Conservation (phyloP, 2,329 filamentous ascomycete genomes). For the Neopestalotiopsis sp. region DNA sequence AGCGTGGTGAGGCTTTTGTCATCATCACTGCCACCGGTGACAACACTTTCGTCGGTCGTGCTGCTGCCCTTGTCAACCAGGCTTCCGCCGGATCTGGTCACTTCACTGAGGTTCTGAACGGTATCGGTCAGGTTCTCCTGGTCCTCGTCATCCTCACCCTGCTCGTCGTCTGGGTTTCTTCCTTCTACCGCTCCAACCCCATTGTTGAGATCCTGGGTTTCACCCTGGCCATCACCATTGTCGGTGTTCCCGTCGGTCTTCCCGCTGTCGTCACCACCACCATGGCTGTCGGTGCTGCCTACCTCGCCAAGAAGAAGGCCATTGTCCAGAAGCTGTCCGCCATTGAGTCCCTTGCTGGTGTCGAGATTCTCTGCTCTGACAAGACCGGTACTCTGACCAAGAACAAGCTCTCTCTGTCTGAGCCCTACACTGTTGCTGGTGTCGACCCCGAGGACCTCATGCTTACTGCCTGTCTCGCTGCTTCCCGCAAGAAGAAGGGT, state of each 20-base stretch:
- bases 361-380: constrained; percentile 93
- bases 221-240: constrained; percentile 87
- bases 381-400: constrained; percentile 94
- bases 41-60: constrained; percentile 88
- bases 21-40: constrained; percentile 86
- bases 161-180: constrained; percentile 83
- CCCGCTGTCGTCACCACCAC: constrained; percentile 93
- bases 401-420: constrained; percentile 88
- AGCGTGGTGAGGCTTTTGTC: constrained; percentile 86
- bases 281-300: constrained; percentile 92
- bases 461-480: constrained; percentile 88
- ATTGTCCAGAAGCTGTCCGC: constrained; percentile 93
- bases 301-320: constrained; percentile 89
- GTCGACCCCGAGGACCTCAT: constrained; percentile 88
- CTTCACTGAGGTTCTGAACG: constrained; percentile 90
- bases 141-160: constrained; percentile 82
- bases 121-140: constrained; percentile 81
- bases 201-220: constrained; percentile 83
- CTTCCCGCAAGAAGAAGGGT: constrained; percentile 91
- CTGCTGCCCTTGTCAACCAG: constrained; percentile 82
- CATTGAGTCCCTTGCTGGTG: constrained; percentile 90
- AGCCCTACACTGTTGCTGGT: constrained; percentile 82
- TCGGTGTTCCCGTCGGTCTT: constrained; percentile 91
- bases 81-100: constrained; percentile 78
- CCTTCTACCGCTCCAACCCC: constrained; percentile 84